phyloP scores from a whole-genome alignment of 495 filamentous ascomycete genomes.

The Aspergillus steynii region DNA sequence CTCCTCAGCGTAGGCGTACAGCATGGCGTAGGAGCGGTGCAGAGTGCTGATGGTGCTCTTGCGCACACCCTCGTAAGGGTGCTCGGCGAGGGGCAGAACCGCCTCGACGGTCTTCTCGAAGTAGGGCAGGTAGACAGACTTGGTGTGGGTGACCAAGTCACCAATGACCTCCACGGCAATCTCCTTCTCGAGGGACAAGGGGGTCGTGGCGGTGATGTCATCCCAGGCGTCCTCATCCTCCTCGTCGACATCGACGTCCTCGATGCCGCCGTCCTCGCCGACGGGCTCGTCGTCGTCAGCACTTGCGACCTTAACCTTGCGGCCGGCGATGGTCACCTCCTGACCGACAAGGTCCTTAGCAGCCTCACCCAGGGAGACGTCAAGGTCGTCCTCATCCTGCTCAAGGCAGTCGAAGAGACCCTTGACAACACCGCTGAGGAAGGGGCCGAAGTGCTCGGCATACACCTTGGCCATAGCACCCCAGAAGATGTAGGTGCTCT shows the following conservation, averaged over 20 bases:
- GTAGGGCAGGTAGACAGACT: constrained; percentile 75
- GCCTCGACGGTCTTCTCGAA: constrained; percentile 87
- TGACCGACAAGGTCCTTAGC: constrained; percentile 76
- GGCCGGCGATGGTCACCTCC: constrained; percentile 73
- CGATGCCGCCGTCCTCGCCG: constrained; percentile 51
- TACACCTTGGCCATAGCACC: constrained; percentile 93
- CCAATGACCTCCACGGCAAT: constrained; percentile 94
- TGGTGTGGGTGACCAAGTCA: constrained; percentile 85
- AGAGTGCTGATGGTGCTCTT: constrained; percentile 87
- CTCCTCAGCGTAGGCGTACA: constrained; percentile 85
- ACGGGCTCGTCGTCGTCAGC: constrained; percentile 54
- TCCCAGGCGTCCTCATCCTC: constrained; percentile 84
- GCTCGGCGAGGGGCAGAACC: constrained; percentile 76
- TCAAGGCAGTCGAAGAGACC: constrained; percentile 82
- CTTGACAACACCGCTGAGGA: constrained; percentile 81
- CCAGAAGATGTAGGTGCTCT: constrained; percentile 97
- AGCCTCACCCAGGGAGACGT: constrained; percentile 75
- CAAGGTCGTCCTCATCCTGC: constrained; percentile 84
- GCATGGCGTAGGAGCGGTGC: constrained; percentile 89
- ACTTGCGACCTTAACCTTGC: constrained; percentile 77
- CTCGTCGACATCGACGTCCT: constrained; percentile 68
- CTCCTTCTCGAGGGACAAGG: constrained; percentile 93
- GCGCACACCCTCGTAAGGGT: constrained; percentile 89
- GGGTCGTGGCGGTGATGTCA: constrained; percentile 76
- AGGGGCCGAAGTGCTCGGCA: constrained; percentile 82